phyloP scores from a whole-genome alignment of 441 rosid genomes.

The Daphne laureola region DNA sequence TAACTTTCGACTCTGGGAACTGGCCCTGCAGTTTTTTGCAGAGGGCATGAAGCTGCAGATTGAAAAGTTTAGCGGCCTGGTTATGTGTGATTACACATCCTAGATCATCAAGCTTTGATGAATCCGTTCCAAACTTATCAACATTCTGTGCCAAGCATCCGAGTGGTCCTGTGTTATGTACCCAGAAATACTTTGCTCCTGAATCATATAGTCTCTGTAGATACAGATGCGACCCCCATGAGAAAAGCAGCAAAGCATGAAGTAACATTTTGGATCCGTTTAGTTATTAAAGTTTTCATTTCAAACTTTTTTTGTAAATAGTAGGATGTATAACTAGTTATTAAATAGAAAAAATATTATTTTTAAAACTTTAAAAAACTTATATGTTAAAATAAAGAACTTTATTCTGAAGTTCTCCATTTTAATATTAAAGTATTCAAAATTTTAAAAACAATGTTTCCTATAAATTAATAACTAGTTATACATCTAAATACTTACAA shows the following conservation, averaged over 20 bases:
- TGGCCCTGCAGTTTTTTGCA: conserved; percentile 54
- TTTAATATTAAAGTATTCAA: too few relatives aligned
- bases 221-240: background rate
- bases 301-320: too few relatives aligned
- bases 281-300: too few relatives aligned
- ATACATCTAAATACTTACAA: too few relatives aligned
- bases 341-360: too few relatives aligned
- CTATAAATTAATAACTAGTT: too few relatives aligned
- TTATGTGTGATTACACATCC: conserved; percentile 79
- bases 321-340: too few relatives aligned
- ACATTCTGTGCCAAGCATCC: conserved; percentile 91
- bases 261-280: background rate
- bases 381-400: too few relatives aligned
- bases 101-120: conserved; percentile 66
- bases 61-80: conserved; percentile 77
- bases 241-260: conserved; percentile 1
- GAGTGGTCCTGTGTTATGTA: conserved; percentile 90
- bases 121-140: conserved; percentile 76
- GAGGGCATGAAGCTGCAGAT: conserved; percentile 81
- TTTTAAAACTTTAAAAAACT: too few relatives aligned
- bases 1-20: conserved; percentile 51
- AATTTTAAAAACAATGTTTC: too few relatives aligned
- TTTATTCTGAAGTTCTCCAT: too few relatives aligned
- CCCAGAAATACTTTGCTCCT: conserved; percentile 86
- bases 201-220: conserved; percentile 59